These are phyloP conservation scores for Tympanopsis confertula DNA, from an alignment of 2,329 filamentous ascomycete species.

Conservation along the genomic window DNA sequence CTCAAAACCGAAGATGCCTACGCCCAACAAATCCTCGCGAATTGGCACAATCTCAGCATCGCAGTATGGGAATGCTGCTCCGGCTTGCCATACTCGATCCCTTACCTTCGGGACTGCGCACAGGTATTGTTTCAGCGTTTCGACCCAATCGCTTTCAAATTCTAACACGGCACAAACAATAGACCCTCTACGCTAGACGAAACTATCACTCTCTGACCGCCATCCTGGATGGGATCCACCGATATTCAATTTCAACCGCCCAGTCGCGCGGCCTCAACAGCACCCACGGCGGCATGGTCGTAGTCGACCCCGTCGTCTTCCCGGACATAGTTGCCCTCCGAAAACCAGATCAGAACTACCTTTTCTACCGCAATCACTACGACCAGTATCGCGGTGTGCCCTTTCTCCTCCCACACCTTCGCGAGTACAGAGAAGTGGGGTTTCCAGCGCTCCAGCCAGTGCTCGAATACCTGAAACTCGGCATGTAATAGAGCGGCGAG, in stretches of 20 bases:
- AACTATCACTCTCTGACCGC: constrained; percentile 24
- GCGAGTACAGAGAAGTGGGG: constrained; percentile 14
- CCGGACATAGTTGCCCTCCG: constrained; percentile 12
- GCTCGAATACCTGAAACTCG: too few relatives aligned
- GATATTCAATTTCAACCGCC: too few relatives aligned
- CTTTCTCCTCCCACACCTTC: constrained; percentile 22
- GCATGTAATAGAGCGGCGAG: too few relatives aligned
- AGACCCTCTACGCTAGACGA: constrained; percentile 15
- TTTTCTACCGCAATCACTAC: constrained; percentile 19
- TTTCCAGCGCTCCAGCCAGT: too few relatives aligned
- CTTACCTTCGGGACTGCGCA: constrained; percentile 18
- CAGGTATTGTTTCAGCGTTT: constrained; percentile 11
- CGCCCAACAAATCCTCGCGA: constrained; percentile 9
- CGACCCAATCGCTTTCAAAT: too few relatives aligned
- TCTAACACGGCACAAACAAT: too few relatives aligned
- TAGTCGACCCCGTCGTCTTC: constrained; percentile 11
- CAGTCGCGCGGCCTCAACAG: too few relatives aligned
- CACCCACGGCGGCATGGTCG: constrained; percentile 9
- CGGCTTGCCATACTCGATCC: constrained; percentile 17
- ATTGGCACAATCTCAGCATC: constrained; percentile 17
- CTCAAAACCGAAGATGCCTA: constrained; percentile 11
- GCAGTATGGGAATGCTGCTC: constrained; percentile 23
- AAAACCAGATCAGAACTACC: constrained; percentile 18
- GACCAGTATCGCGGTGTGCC: constrained; percentile 18
- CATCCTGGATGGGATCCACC: constrained; percentile 20